Base-by-base conservation (phyloP, 1,284 basidiomycete species). In the Malassezia vespertilionis region DNA sequence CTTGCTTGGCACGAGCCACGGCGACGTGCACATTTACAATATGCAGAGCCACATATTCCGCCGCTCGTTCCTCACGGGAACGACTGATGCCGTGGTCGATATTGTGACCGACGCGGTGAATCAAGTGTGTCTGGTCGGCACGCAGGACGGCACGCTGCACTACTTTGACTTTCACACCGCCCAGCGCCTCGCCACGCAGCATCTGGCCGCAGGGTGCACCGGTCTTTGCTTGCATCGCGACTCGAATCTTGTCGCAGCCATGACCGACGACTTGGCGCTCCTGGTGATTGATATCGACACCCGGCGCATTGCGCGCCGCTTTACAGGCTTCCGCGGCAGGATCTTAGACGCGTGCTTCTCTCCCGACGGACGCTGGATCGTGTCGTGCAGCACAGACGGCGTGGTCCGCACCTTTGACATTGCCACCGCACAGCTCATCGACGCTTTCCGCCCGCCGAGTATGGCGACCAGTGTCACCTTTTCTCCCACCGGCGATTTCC, bases 91-190 rank as follows among this genome's bases (percentile, higher is more conserved):
- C 2, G 56, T 70, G 14, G 86, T 84, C 0, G 90, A 91, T 1
- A 68, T 97, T 6, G 85, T 79, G 1, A 84, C 80, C 9, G 93
- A 99, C 71, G 77, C 85, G 3, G 73, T 96, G 53, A 96, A 97
- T 67, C 78, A 80, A 30, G 71, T 78, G 1, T 76, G 93, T 6
- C 78, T 96, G 40, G 86, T 83, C 6, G 80, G 81, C 53, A 95
- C 89, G 0, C 74, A 85, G 34, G 86, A 90, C 69, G 85, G 86
- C 63, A 87, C 90, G 66, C 33, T 56, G 2, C 61, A 93, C 85
- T 95, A 95, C 75, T 97, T 95, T 65, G 86, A 97, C 72, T 97
- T 99, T 72, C 83, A 89, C 66, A 82, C 82, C 0, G 80, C 84
- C 9, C 79, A 79, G 56, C 73, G 86, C 40, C 76, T 83, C 45